These are phyloP conservation scores for Irpex rosettiformis DNA, from an alignment of 1,284 basidiomycete genomes.

Conservation along the genomic window DNA sequence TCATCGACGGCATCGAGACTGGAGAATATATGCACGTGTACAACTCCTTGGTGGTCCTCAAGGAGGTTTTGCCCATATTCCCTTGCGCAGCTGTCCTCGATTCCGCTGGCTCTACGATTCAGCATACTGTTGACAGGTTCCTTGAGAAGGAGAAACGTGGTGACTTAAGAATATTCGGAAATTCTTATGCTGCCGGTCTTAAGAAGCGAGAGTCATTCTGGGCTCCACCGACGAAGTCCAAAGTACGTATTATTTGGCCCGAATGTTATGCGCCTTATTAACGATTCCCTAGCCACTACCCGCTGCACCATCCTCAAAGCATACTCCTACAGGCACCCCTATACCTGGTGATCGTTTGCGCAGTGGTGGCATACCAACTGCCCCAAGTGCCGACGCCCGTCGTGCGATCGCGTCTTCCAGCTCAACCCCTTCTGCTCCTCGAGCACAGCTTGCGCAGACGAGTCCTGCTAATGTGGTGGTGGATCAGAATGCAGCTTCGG, in stretches of 20 bases:
- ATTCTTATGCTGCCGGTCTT: conserved; percentile 72
- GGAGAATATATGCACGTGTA: conserved; percentile 95
- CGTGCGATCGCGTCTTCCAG: conserved; percentile 30
- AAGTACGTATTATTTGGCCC: conserved; percentile 17
- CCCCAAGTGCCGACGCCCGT: conserved; percentile 24
- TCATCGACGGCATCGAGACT: conserved; percentile 62
- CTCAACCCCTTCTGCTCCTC: conserved; percentile 53
- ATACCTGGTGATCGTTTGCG: conserved; percentile 38
- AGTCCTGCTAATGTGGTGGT: conserved; percentile 22
- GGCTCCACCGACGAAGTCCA: conserved; percentile 34
- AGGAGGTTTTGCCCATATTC: conserved; percentile 86
- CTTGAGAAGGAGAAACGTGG: conserved; percentile 72
- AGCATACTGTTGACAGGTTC: conserved; percentile 64
- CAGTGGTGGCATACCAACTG: conserved; percentile 28
- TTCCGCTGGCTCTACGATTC: conserved; percentile 55
- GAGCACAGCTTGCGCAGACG: conserved; percentile 36
- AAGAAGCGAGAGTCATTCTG: conserved; percentile 66
- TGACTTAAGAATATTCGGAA: conserved; percentile 79
- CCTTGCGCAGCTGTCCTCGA: conserved; percentile 62
- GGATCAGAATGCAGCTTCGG: conserved; percentile 28
- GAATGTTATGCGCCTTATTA: neutral
- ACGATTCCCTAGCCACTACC: conserved; percentile 23
- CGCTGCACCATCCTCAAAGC: conserved; percentile 35
- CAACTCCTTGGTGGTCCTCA: conserved; percentile 87
- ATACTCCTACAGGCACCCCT: conserved; percentile 26